Evolutionary conservation across 192 early-diverging fungal genomes (phyloP).

Genomic region (Allomyces javanicus): DNA sequence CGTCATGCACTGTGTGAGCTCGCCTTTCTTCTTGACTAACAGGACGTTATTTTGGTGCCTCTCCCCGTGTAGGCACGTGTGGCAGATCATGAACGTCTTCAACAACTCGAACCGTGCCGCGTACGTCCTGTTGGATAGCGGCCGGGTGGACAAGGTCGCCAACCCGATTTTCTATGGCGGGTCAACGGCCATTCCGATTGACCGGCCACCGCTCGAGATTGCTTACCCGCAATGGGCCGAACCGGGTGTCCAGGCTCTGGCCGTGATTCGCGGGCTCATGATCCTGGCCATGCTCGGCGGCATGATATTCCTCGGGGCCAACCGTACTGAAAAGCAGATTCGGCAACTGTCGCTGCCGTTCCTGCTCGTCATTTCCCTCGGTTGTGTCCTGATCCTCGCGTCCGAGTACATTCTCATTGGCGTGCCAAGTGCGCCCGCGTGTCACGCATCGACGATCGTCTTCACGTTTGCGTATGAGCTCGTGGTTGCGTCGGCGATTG

Average conservation of each 20-base stretch:
- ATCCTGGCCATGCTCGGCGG: neutral
- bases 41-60: too few species aligned
- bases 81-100: too few species aligned
- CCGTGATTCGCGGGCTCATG: neutral
- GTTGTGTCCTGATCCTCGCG: neutral
- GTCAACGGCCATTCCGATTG: neutral
- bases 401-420: neutral
- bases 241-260: neutral
- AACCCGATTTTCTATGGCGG: neutral
- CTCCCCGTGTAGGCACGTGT: too few species aligned
- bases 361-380: neutral
- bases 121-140: too few species aligned
- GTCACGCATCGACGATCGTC: neutral
- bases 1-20: too few species aligned
- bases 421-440: neutral
- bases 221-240: neutral
- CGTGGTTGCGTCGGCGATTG: neutral
- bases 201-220: neutral
- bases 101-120: too few species aligned
- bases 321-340: neutral
- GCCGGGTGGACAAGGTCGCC: too few species aligned
- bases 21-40: too few species aligned
- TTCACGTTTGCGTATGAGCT: neutral
- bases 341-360: neutral
- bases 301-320: neutral